Base-by-base conservation (phyloP, 169 alveolate genomes). In the Babesia bovis region DNA sequence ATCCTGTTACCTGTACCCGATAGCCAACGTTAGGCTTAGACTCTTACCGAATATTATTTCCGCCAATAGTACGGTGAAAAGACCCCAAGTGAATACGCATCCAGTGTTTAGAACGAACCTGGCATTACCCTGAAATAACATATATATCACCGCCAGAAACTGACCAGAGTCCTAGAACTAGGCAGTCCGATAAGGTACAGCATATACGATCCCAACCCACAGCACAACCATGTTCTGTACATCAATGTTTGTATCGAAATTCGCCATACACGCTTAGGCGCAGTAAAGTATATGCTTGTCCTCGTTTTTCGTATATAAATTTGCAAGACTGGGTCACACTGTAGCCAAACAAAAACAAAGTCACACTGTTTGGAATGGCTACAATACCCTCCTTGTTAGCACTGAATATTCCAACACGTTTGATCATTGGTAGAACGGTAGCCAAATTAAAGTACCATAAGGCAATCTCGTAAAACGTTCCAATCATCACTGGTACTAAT, bases 381-480 rank as follows among this genome's bases (percentile, higher is more conserved):
- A 50, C 36, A 0, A 77, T 44, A 12, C 85, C 85, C 30, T 77
- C 85, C 70, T 66, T 77, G 50, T 77, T 77, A 0, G 84, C 75
- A 28, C 57, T 49, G 33, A 57, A 38, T 33, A 67, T 21, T 4
- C 23, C 47, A 1, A 33, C 33, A 19, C 78, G 53, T 2, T 4
- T 41, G 4, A 67, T 7, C 51, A 35, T n/a, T 6, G 66, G 78
- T 1, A 71, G 6, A 5, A 25, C 12, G 33, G 38, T 28, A 9
- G 32, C 41, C 7, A 40, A 51, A 32, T 71, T 56, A 32, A 45
- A 71, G 2, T 2, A 4, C 53, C 41, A 38, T 51, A 77, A 26
- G 6, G 53, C 21, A 21, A 19, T 12, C 66, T 77, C 85, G 41
- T 66, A 66, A 17, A 36, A 32, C 12, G 59, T n/a, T 32, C 52